Conservation (phyloP, 805 yeast genomes). For the Cyberlindnera amylophila region DNA sequence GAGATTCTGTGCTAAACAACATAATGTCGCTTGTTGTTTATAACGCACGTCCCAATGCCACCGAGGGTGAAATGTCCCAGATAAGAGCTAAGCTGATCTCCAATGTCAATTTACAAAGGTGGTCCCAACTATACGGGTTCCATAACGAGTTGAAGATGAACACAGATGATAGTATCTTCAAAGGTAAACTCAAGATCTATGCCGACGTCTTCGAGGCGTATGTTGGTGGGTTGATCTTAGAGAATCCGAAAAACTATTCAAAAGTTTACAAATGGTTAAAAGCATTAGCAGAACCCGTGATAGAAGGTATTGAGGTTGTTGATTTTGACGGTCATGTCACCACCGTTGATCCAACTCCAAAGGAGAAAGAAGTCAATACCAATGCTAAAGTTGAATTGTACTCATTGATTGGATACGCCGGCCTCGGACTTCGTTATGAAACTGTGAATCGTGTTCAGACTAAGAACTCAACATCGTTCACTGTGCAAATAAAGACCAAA, state of each 20-base stretch:
- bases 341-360: conserved; percentile 2
- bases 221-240: conserved; percentile 76
- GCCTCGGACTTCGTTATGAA: conserved; percentile 50
- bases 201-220: conserved; percentile 96
- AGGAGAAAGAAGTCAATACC: conserved; percentile 36
- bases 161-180: conserved; percentile 42
- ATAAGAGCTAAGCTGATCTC: conserved; percentile 68
- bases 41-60: conserved; percentile 58
- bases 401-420: conserved; percentile 73
- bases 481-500: conserved; percentile 64
- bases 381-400: conserved; percentile 79
- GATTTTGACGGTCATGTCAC: conserved; percentile 10
- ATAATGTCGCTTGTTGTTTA: conserved; percentile 68
- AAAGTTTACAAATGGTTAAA: conserved; percentile 56
- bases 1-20: conserved; percentile 79
- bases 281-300: conserved; percentile 45
- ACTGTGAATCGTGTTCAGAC: conserved; percentile 40
- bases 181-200: conserved; percentile 62
- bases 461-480: conserved; percentile 37
- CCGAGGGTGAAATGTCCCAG: conserved; percentile 78
- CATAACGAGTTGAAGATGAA: conserved; percentile 51
- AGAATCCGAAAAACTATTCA: conserved; percentile 43
- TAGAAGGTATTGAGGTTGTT: conserved; percentile 4
- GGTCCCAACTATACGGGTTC: conserved; percentile 67
- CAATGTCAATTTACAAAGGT: conserved; percentile 66